phyloP scores from a whole-genome alignment of 2,329 filamentous ascomycete species.

The Huntiella decipiens region DNA sequence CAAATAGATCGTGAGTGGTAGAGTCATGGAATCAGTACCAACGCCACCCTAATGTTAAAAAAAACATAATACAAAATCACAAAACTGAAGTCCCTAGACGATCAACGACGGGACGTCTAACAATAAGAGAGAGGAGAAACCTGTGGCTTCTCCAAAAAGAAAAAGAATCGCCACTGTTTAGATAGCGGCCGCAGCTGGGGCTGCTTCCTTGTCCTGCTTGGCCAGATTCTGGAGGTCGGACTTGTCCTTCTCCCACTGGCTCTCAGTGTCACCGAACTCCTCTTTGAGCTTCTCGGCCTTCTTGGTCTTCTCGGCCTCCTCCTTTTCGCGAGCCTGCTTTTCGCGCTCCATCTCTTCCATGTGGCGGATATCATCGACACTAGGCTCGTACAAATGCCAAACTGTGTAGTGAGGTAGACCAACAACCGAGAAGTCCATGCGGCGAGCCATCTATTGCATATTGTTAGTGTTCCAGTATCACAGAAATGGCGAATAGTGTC shows the following conservation, averaged over 20 bases:
- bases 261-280: conserved; percentile 55
- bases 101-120: neutral
- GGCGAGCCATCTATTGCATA: conserved; percentile 64
- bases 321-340: conserved; percentile 56
- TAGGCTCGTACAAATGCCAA: conserved; percentile 99
- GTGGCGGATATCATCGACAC: conserved; percentile 85
- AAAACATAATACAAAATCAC: conserved; percentile 1
- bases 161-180: neutral
- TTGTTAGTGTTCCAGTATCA: conserved; percentile 10
- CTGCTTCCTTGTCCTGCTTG: conserved; percentile 10
- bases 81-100: neutral
- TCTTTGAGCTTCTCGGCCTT: conserved; percentile 62
- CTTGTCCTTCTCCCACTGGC: conserved; percentile 85
- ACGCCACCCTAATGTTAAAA: conserved; percentile 4
- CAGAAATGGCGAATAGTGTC: neutral
- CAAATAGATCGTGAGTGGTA: conserved; percentile 1
- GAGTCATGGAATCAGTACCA: conserved; percentile 1
- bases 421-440: conserved; percentile 89
- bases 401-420: conserved; percentile 95
- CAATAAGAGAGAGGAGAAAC: neutral
- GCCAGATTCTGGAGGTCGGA: conserved; percentile 49
- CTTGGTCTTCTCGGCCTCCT: conserved; percentile 47
- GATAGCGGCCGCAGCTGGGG: neutral
- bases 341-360: conserved; percentile 99
- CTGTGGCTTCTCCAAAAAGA: neutral